These are phyloP conservation scores for Colletotrichum tofieldiae DNA, from an alignment of 2,329 filamentous ascomycete species.

Conservation along the genomic window DNA sequence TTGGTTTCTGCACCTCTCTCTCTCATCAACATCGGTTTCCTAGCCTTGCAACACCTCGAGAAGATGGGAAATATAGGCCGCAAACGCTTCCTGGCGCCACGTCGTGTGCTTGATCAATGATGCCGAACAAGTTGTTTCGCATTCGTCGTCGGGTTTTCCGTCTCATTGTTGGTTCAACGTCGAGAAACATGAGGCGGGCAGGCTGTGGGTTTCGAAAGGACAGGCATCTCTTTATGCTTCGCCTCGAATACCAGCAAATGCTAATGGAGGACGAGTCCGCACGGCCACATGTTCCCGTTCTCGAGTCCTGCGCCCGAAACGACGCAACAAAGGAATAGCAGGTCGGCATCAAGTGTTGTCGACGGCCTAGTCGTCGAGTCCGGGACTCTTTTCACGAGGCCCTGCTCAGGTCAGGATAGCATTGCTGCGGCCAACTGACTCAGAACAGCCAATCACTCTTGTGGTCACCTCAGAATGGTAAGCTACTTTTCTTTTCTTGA, in stretches of 20 bases:
- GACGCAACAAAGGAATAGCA: neutral
- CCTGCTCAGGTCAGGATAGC: neutral
- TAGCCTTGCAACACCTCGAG: neutral
- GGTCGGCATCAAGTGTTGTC: slow-evolving; percentile 14
- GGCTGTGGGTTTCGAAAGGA: neutral
- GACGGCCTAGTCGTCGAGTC: neutral
- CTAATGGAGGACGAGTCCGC: neutral
- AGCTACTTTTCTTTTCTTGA: neutral
- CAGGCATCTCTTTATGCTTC: neutral
- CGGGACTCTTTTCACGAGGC: neutral
- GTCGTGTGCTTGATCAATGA: neutral
- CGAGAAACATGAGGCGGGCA: neutral
- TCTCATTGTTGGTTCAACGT: neutral
- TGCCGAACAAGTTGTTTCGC: neutral
- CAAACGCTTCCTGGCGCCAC: neutral
- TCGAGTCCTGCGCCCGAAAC: neutral
- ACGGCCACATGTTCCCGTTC: neutral
- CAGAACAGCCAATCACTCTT: neutral
- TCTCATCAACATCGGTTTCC: neutral
- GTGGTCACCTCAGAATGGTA: slow-evolving; percentile 14
- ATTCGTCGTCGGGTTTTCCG: neutral
- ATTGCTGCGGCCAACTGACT: neutral
- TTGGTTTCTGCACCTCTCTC: neutral
- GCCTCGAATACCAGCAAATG: neutral
- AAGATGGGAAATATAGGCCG: neutral